Conservation (phyloP, 169 alveolate species). For the Hepatocystis sp. region DNA sequence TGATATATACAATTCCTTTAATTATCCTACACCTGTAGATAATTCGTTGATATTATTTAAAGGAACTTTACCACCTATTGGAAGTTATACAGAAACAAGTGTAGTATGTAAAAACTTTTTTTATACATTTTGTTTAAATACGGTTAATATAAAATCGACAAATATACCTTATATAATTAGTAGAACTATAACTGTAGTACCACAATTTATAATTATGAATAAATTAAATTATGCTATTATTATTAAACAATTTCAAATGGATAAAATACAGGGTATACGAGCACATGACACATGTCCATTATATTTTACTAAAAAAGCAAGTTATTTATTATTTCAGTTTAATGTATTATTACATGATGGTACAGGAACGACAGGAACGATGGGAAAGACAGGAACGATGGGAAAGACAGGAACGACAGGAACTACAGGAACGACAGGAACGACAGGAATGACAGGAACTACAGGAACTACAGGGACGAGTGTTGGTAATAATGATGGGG, state of each 20-base stretch:
- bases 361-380: not conserved
- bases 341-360: conserved; percentile 14
- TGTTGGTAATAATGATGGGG: no score
- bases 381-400: no score
- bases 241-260: conserved; percentile 83
- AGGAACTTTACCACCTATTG: conserved; percentile 85
- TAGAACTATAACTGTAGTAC: conserved; percentile 87
- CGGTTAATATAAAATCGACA: conserved; percentile 84
- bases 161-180: conserved; percentile 86
- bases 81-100: conserved; percentile 84
- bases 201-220: conserved; percentile 86
- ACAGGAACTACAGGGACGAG: no score
- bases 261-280: conserved; percentile 49
- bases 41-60: conserved; percentile 67
- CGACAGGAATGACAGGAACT: no score
- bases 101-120: conserved; percentile 81
- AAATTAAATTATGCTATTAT: conserved; percentile 73
- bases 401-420: no score
- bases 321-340: conserved; percentile 35
- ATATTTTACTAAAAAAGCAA: conserved; percentile 33
- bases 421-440: no score
- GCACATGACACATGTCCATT: conserved; percentile 73
- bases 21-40: conserved; percentile 47
- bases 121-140: conserved; percentile 85
- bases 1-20: conserved; percentile 54